Percentiles rank a stretch among this genome's conserved stretches.
These are phyloP conservation scores for Cryptosporidium baileyi DNA, from an alignment of 169 alveolate species.

Conservation along the genomic window DNA sequence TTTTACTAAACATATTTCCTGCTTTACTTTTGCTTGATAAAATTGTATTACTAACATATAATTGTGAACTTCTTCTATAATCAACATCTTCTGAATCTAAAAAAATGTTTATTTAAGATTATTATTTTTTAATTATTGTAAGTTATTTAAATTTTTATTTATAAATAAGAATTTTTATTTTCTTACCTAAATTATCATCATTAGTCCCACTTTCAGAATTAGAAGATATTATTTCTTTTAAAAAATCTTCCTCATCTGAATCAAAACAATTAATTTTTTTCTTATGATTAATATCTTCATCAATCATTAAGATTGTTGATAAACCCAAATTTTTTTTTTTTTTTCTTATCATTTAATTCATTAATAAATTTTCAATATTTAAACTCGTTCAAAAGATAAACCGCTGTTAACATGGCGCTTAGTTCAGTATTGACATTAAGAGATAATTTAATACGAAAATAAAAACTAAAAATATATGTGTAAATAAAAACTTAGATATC, in stretches of 20 bases:
- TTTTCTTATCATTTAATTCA: background rate
- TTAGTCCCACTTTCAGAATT: background rate
- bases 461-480: too few species aligned
- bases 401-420: conserved; percentile 17
- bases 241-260: background rate
- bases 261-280: background rate
- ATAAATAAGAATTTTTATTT: too few species aligned
- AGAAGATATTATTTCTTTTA: background rate
- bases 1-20: conserved; percentile 37
- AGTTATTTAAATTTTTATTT: background rate
- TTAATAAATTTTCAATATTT: background rate
- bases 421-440: conserved; percentile 28
- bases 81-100: conserved; percentile 9
- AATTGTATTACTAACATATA: conserved; percentile 26
- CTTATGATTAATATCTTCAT: background rate
- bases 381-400: conserved; percentile 4
- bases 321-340: conserved; percentile 3
- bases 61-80: conserved; percentile 1
- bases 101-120: background rate
- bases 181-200: background rate
- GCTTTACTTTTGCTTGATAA: conserved; percentile 53
- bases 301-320: conserved; percentile 21
- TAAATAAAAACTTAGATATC: too few species aligned
- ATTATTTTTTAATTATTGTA: background rate
- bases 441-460: too few species aligned